Percentiles rank a stretch among this genome's conserved stretches.
These are phyloP conservation scores for Phytophthora hybrid DNA, from an alignment of 352 stramenopile genomes.

Conservation along the genomic window DNA sequence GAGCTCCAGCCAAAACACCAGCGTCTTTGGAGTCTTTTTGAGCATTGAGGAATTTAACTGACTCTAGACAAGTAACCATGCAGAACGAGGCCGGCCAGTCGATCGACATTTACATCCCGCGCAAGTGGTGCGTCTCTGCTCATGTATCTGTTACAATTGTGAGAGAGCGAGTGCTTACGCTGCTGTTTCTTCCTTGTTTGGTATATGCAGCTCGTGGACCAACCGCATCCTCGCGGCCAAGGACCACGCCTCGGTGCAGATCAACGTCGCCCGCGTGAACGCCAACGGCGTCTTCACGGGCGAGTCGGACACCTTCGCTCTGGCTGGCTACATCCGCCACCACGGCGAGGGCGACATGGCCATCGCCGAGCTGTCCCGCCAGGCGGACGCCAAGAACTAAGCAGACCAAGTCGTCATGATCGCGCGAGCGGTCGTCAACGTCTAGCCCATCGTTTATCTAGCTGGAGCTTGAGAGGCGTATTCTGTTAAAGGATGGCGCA, in stretches of 20 bases:
- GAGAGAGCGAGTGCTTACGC: constrained; percentile 5
- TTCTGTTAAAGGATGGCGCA: constrained; percentile 3
- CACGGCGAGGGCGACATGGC: constrained; percentile 96
- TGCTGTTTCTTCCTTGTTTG: neutral
- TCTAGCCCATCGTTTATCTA: constrained; percentile 16
- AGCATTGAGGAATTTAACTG: constrained; percentile 71
- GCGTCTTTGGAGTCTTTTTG: neutral
- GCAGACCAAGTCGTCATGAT: constrained; percentile 9
- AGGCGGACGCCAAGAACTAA: constrained; percentile 88
- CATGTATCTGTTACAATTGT: too few species aligned
- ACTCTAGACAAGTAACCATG: constrained; percentile 89
- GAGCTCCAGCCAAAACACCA: constrained; percentile 8
- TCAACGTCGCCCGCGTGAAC: constrained; percentile 98
- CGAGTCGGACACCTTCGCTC: constrained; percentile 95
- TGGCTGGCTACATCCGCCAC: constrained; percentile 97
- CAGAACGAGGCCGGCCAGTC: constrained; percentile 98
- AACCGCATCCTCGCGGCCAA: constrained; percentile 98
- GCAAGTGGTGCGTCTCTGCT: constrained; percentile 92
- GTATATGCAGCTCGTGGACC: constrained; percentile 94
- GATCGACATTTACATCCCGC: constrained; percentile 98
- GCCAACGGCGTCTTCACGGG: constrained; percentile 97
- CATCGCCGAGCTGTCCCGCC: constrained; percentile 84
- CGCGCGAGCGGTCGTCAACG: constrained; percentile 20
- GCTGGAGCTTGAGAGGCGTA: constrained; percentile 5
- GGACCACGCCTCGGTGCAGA: constrained; percentile 98